Conservation (phyloP, 495 filamentous ascomycete genomes). For the Hypomontagnella monticulosa region DNA sequence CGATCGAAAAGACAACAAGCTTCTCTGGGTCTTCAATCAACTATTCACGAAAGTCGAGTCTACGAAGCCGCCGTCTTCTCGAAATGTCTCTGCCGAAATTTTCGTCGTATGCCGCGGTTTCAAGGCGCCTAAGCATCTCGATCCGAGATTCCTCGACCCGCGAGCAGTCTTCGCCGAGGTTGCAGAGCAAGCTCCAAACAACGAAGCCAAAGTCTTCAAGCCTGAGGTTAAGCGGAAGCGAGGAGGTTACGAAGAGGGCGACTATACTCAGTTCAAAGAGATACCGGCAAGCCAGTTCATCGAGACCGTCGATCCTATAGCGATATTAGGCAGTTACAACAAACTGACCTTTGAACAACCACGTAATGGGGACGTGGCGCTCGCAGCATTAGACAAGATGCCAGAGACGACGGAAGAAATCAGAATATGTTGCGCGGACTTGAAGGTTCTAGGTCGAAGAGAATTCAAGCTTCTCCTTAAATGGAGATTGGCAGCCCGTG, state of each 20-base stretch:
- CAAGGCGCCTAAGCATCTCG: conserved; percentile 87
- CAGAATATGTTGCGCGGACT: conserved; percentile 81
- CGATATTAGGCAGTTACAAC: conserved; percentile 91
- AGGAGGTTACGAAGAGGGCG: conserved; percentile 96
- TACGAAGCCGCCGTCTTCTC: conserved; percentile 94
- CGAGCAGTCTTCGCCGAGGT: conserved; percentile 94
- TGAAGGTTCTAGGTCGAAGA: conserved; percentile 90
- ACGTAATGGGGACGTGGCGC: conserved; percentile 81
- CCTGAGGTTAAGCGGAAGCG: conserved; percentile 94
- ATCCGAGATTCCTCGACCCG: conserved; percentile 92
- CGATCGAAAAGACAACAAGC: conserved; percentile 92
- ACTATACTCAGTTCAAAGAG: conserved; percentile 93
- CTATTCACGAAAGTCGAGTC: conserved; percentile 94
- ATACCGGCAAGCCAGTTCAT: conserved; percentile 90
- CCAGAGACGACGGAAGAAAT: conserved; percentile 96
- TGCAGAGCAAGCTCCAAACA: conserved; percentile 87
- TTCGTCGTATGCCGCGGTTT: conserved; percentile 96
- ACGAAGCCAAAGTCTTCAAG: conserved; percentile 98
- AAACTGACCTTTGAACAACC: conserved; percentile 81
- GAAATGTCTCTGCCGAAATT: conserved; percentile 96
- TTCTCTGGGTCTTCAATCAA: conserved; percentile 98
- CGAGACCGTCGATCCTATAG: conserved; percentile 91
- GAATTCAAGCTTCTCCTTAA: conserved; percentile 93
- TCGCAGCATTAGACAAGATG: conserved; percentile 84
- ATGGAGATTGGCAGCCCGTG: conserved; percentile 90